Conservation (phyloP, 495 filamentous ascomycete genomes). For the Coniosporium apollinis region DNA sequence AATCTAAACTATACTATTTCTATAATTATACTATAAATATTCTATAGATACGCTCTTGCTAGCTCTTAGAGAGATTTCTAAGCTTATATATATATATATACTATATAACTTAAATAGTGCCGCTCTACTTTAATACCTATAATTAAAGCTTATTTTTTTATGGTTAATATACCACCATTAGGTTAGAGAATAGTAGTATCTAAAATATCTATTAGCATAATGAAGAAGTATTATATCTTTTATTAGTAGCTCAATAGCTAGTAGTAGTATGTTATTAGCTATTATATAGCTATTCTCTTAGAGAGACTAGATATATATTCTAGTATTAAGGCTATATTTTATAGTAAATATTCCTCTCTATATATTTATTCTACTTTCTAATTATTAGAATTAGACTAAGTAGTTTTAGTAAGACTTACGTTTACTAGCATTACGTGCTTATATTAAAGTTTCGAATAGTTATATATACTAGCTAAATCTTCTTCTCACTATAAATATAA, state of each 20-base stretch:
- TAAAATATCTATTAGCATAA: background rate
- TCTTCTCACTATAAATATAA: background rate
- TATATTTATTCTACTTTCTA: background rate
- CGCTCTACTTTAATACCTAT: constrained; percentile 1
- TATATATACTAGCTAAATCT: background rate
- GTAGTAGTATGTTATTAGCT: too few relatives aligned
- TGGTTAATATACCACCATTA: background rate
- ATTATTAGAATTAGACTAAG: background rate
- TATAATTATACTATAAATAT: background rate
- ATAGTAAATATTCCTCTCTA: background rate
- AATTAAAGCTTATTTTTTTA: constrained; percentile 4
- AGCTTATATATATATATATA: background rate
- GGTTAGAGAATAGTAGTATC: background rate
- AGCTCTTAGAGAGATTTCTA: background rate
- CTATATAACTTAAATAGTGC: constrained; percentile 2
- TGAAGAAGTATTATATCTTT: too few relatives aligned
- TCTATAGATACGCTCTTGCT: background rate
- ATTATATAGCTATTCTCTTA: background rate
- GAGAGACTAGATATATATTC: background rate
- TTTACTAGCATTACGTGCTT: background rate
- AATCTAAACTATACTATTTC: background rate
- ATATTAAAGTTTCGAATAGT: background rate
- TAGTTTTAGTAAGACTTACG: background rate
- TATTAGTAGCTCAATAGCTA: background rate
- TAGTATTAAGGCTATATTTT: background rate